A percentile compares a stretch with the other conserved stretches of the same genome.
Conservation (phyloP, 148 eudicot genomes). For the Dianthus caryophyllus region DNA sequence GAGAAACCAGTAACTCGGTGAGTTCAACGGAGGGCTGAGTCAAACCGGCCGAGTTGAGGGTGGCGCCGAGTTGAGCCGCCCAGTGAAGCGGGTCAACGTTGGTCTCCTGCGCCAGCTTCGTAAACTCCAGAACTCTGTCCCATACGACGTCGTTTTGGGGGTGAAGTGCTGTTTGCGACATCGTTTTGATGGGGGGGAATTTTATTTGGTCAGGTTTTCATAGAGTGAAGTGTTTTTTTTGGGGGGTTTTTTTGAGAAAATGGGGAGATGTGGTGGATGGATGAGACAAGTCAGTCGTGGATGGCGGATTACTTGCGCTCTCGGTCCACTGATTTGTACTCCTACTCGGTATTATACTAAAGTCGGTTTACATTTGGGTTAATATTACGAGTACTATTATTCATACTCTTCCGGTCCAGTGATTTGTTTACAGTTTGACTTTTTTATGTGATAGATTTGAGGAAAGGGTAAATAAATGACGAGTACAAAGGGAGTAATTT, state of each 20-base stretch:
- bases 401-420: too few species aligned
- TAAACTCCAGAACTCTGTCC: conserved; percentile 41
- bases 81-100: conserved; percentile 50
- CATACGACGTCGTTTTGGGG: conserved; percentile 28
- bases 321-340: too few species aligned
- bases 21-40: conserved; percentile 47
- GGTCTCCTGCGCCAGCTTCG: conserved; percentile 46
- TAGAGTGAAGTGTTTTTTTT: conserved; percentile 2
- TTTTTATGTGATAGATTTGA: too few species aligned
- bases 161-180: neutral
- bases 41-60: conserved; percentile 48
- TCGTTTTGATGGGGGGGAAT: neutral
- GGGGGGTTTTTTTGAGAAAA: neutral
- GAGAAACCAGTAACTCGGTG: conserved; percentile 43
- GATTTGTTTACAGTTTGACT: too few species aligned
- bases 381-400: too few species aligned
- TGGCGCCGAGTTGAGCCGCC: conserved; percentile 57
- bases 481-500: too few species aligned
- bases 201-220: neutral
- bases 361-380: too few species aligned
- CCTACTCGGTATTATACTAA: too few species aligned
- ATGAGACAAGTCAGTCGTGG: conserved; percentile 11
- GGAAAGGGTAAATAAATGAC: too few species aligned
- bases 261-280: neutral
- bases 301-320: conserved; percentile 8